Percentiles rank a stretch among this genome's conserved stretches.
phyloP scores from a whole-genome alignment of 495 filamentous ascomycete species.

The Daldinia vernicosa region DNA sequence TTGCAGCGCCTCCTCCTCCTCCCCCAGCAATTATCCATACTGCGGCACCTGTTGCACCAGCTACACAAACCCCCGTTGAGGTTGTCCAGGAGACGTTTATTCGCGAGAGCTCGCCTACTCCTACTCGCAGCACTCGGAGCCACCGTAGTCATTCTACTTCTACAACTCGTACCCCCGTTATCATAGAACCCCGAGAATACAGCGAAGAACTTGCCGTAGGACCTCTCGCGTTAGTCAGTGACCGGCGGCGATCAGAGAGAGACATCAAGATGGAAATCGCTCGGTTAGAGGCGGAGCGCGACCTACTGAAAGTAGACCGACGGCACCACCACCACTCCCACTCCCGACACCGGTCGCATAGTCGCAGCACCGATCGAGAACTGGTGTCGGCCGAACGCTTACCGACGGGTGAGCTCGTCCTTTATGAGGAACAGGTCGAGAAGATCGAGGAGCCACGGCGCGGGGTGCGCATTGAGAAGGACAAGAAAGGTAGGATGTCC shows the following conservation, averaged over 20 bases:
- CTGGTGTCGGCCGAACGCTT: slow-evolving; percentile 58
- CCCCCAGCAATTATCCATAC: slow-evolving; percentile 50
- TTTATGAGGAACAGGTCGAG: slow-evolving; percentile 64
- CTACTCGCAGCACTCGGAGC: slow-evolving; percentile 46
- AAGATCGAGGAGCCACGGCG: slow-evolving; percentile 60
- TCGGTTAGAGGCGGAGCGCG: slow-evolving; percentile 58
- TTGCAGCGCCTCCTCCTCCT: slow-evolving; percentile 32
- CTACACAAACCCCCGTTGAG: slow-evolving; percentile 49
- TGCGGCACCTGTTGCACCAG: slow-evolving; percentile 51
- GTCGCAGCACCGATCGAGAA: slow-evolving; percentile 52
- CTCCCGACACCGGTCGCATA: slow-evolving; percentile 38
- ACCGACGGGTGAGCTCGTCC: slow-evolving; percentile 61
- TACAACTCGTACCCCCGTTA: slow-evolving; percentile 40
- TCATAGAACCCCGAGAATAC: slow-evolving; percentile 52
- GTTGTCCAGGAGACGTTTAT: slow-evolving; percentile 52
- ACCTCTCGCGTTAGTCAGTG: slow-evolving; percentile 63
- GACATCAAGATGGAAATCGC: slow-evolving; percentile 68
- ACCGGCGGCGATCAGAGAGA: slow-evolving; percentile 54
- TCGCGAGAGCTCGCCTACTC: slow-evolving; percentile 54
- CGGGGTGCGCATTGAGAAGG: slow-evolving; percentile 76
- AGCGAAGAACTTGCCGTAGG: slow-evolving; percentile 61
- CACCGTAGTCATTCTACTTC: slow-evolving; percentile 43
- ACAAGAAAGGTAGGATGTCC: slow-evolving; percentile 86
- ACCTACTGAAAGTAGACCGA: slow-evolving; percentile 43
- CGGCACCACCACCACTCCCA: slow-evolving; percentile 39